Conservation (phyloP, 768 basidiomycete genomes). For the Amanita pallidorosea region DNA sequence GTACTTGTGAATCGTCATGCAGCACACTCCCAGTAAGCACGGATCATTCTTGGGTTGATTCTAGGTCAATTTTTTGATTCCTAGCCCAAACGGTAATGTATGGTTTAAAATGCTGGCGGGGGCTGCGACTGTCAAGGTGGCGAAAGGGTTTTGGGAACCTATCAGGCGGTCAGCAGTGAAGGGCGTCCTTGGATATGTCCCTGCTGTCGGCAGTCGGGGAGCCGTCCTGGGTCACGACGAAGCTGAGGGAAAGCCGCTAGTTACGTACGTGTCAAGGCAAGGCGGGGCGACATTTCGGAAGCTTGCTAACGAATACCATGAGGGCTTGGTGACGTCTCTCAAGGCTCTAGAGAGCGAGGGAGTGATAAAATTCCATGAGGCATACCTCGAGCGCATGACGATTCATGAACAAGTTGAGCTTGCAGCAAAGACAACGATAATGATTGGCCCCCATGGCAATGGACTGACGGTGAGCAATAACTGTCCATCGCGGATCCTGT, state of each 20-base stretch:
- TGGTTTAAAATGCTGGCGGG: slow-evolving; percentile 29
- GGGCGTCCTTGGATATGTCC: slow-evolving; percentile 22
- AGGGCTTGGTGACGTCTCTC: slow-evolving; percentile 35
- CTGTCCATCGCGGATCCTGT: not conserved
- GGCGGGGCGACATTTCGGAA: slow-evolving; percentile 18
- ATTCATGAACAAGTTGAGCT: slow-evolving; percentile 55
- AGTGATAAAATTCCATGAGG: slow-evolving; percentile 35
- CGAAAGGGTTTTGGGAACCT: slow-evolving; percentile 23
- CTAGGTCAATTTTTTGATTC: slow-evolving; percentile 8
- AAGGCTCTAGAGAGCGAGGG: slow-evolving; percentile 37
- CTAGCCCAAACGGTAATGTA: slow-evolving; percentile 15
- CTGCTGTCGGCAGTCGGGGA: slow-evolving; percentile 10
- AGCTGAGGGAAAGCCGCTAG: slow-evolving; percentile 14
- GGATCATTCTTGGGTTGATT: not conserved
- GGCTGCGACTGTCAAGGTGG: slow-evolving; percentile 18
- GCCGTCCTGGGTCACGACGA: slow-evolving; percentile 9
- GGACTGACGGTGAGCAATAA: slow-evolving; percentile 40
- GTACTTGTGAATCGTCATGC: slow-evolving; percentile 55
- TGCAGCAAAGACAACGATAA: slow-evolving; percentile 51
- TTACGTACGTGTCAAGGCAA: slow-evolving; percentile 58
- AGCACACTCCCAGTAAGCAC: slow-evolving; percentile 35
- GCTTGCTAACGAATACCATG: slow-evolving; percentile 37
- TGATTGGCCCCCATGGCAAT: slow-evolving; percentile 61
- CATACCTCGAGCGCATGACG: slow-evolving; percentile 28
- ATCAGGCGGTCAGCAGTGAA: slow-evolving; percentile 18